Percentiles rank a stretch among this genome's conserved stretches.
These are phyloP conservation scores for barrel medic (Medicago truncatula) DNA, from an alignment of 306 rosid species.

Conservation along the genomic window MtrunA17r5.0-ANR NC_053046.1:28971001-28971500, in stretches of 20 bases:
- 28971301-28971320: conserved; percentile 34
- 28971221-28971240: conserved; percentile 69
- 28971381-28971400: conserved; percentile 15
- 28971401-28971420: conserved; percentile 36
- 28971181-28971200: conserved; percentile 55
- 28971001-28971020: conserved; percentile 49
- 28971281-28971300: conserved; percentile 46
- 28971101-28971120: conserved; percentile 5
- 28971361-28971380: conserved; percentile 13
- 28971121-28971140: conserved; percentile 32
- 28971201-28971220: conserved; percentile 75
- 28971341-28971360: conserved; percentile 6
- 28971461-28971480: conserved; percentile 41
- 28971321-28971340: conserved; percentile 12
- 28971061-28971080: conserved; percentile 51
- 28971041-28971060: background rate
- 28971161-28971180: background rate
- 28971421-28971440: conserved; percentile 40
- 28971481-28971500: conserved; percentile 46
- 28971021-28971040: conserved; percentile 42
- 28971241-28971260: conserved; percentile 62
- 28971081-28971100: conserved; percentile 58
- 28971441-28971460: conserved; percentile 42
- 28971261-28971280: conserved; percentile 51
- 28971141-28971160: conserved; percentile 22